Evolutionary conservation across 192 early-diverging fungal species (phyloP), one percentile per base, ranked within the genome.

Genomic region (Physocladia obscura): DNA sequence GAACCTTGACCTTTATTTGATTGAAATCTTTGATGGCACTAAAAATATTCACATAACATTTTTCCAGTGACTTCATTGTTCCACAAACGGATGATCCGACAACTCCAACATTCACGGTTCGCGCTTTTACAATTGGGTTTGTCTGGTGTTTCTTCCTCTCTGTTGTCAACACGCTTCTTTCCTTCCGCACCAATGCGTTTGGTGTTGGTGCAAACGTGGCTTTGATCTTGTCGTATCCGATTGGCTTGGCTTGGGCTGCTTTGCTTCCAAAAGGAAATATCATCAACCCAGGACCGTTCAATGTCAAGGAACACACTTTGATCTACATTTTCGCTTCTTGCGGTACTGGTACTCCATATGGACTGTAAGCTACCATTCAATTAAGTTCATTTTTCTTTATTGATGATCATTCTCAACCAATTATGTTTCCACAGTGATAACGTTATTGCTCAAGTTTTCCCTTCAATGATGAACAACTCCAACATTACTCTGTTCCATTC

Each of bases 261-360:
- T 22, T 56, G 8, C 30, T 73, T 8, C 71, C 71, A 19, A 39
- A 54, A 31, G 90, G 50, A 15, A 30, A 31, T 13, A 79, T 75
- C 70, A 81, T 93, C 54, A 95, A 95, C 69, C 90, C 91, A 0
- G 93, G 91, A 1, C 92, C 89, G 29, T 95, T 93, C 79, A 88
- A 80, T 73, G 85, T 93, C 69, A 95, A 95, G 73, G 93, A 95
- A 64, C 93, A 96, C 70, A 92, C 90, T 2, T 78, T 96, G 19
- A 90, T 93, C 5, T 84, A 39, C 35, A 84, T 85, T 13, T 81
- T 92, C 50, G 88, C 93, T 44, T 8, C 40, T 44, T n/a, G n/a
- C 40, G 40, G 11, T 13, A 44, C 11, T n/a, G n/a, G 40, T 44
- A 44, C 40, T 44, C 40, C 40, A 44, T 44, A 44, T n/a, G 40